Evolutionary conservation across 2,329 filamentous ascomycete genomes (phyloP), one percentile per base, ranked within the genome.

Genomic region (Coniosporium tulheliwenetii): DNA sequence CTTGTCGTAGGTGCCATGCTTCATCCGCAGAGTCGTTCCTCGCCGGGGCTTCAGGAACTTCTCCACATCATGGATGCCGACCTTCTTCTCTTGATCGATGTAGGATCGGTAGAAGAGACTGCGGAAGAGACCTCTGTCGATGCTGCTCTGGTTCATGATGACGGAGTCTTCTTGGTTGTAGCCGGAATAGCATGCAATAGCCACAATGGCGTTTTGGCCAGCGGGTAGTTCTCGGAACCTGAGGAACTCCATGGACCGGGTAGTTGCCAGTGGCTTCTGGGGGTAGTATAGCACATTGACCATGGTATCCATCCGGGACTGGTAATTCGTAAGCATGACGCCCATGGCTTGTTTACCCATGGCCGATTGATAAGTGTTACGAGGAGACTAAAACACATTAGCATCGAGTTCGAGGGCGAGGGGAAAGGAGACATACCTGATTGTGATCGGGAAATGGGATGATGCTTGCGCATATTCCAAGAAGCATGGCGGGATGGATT

Each of bases 311-410:
- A 98, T 96, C 47, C 91, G 86, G 46, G 89, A 79, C 34, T 85
- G 81, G 61, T 93, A 98, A 59, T 98, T 98, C 10, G 93, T 98
- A 42, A 98, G 71, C 67, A 94, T 95, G 52, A 96, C 87, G 57
- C 93, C 91, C 93, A 98, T 98, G 46, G 91, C 91, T 74, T 98
- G 91, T 66, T 98, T 98, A 69, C 93, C 91, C 91, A 98, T 98
- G 58, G 91, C 91, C 53, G 89, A 95, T 65, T 96, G 89, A 62
- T 95, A 98, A 3, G 89, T 96, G 59, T 98, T 98, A 81, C 91
- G 82, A 49, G 91, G 91, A 47, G 89, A 96, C 43, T 26, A 26
- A 26, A 26, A 26, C 19, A 26, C 4, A 26, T 46, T 38, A 45
- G 37, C 34, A 37, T 26, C 19, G 19, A 26, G 19, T 26, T 26